Base-by-base conservation (phyloP, 805 yeast species). In the Cyberlindnera veronae region DNA sequence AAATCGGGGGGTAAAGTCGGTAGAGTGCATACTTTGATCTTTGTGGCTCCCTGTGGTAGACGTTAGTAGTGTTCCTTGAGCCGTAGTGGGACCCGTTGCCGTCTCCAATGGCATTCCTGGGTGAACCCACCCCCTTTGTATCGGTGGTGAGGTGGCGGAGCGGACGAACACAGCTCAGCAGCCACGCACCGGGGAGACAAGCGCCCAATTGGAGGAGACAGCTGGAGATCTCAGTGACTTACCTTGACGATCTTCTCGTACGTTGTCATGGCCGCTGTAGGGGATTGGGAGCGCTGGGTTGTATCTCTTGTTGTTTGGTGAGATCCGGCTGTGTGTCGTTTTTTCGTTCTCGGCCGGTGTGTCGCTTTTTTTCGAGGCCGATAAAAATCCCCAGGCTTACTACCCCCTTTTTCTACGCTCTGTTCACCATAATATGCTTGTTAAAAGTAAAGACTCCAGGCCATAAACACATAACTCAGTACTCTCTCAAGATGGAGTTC, bases 191-290 rank as follows among this genome's bases (percentile, higher is more conserved):
- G n/a, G n/a, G n/a, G n/a, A n/a, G n/a, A n/a, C n/a, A n/a, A n/a
- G n/a, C n/a, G n/a, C n/a, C n/a, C n/a, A n/a, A n/a, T n/a, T n/a
- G n/a, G n/a, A n/a, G n/a, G n/a, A n/a, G n/a, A n/a, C 29, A 11
- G 14, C 29, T 16, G 18, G 32, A n/a, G n/a, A n/a, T n/a, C n/a
- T n/a, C n/a, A n/a, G n/a, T n/a, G n/a, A 54, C 68, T 24, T 42
- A 68, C 79, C 67, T 84, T 85, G 49, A 84, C 93, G 44, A 83
- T 69, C 63, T 84, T 84, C 47, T 81, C 82, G 57, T 79, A 81
- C 1, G 84, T 77, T 2, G 83, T 76, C 84, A 78, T 77, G 8
- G 26, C 21, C n/a, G 14, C 22, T 38, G 27, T 24, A n/a, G n/a
- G n/a, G n/a, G n/a, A n/a, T n/a, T n/a, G n/a, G n/a, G n/a, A n/a